Conservation (phyloP, 1,284 basidiomycete species). For the Microstroma glucosiphilum region DNA sequence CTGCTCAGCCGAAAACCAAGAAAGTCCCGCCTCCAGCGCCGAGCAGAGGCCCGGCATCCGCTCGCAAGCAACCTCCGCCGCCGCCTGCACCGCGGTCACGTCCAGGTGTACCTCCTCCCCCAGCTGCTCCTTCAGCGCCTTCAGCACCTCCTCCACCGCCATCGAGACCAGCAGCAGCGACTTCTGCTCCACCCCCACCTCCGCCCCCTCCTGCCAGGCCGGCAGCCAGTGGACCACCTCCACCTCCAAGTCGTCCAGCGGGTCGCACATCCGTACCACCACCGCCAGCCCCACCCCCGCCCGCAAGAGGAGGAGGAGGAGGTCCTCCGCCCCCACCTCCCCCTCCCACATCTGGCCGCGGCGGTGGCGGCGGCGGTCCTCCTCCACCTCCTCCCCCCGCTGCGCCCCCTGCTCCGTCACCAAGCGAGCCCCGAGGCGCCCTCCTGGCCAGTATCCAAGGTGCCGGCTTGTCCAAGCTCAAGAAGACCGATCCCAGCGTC, state of each 20-base stretch:
- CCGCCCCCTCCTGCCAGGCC: constrained; percentile 42
- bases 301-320: constrained; percentile 22
- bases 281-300: constrained; percentile 18
- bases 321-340: constrained; percentile 31
- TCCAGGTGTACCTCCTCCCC: constrained; percentile 16
- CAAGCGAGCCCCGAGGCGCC: constrained; percentile 55
- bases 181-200: constrained; percentile 49
- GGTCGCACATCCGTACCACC: constrained; percentile 16
- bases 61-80: constrained; percentile 42
- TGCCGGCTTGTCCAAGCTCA: constrained; percentile 65
- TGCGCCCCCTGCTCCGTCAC: constrained; percentile 16
- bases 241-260: constrained; percentile 14
- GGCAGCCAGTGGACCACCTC: not conserved
- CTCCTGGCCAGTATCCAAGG: constrained; percentile 66
- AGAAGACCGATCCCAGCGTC: constrained; percentile 57
- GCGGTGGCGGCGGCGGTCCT: constrained; percentile 27
- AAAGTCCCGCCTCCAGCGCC: constrained; percentile 58
- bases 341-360: constrained; percentile 24
- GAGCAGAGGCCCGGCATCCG: constrained; percentile 31
- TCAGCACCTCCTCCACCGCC: constrained; percentile 32
- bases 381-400: constrained; percentile 29
- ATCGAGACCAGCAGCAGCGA: constrained; percentile 51
- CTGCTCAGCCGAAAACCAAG: constrained; percentile 54
- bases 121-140: constrained; percentile 48
- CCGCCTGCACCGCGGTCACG: constrained; percentile 32